These are phyloP conservation scores for Asterella californica DNA, from an alignment of 225 moss, liverwort and hornwort species.

Conservation along the genomic window DNA sequence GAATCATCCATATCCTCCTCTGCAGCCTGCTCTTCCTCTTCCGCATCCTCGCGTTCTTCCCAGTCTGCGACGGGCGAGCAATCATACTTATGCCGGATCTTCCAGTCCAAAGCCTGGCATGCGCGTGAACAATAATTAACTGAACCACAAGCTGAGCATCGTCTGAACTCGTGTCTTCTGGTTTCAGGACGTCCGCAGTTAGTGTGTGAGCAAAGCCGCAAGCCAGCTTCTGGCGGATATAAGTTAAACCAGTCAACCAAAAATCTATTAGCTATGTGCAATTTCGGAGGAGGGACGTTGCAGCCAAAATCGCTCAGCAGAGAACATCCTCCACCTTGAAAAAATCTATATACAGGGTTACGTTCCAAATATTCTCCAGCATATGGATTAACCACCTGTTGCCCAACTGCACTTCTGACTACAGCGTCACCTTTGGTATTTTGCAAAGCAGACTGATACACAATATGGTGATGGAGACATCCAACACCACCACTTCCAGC, in stretches of 20 bases:
- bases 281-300: conserved; percentile 23
- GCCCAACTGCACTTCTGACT: not conserved
- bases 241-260: conserved; percentile 30
- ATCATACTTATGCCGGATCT: conserved; percentile 26
- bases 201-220: conserved; percentile 28
- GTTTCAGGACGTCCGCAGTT: conserved; percentile 48
- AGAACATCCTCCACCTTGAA: conserved; percentile 26
- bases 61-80: conserved; percentile 22
- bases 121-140: conserved; percentile 29
- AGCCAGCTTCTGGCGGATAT: conserved; percentile 16
- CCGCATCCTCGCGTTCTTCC: conserved; percentile 25
- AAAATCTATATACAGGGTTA: conserved; percentile 17
- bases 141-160: conserved; percentile 29
- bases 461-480: conserved; percentile 9
- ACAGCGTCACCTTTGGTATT: conserved; percentile 5
- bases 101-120: conserved; percentile 30
- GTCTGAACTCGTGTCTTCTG: conserved; percentile 30
- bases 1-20: conserved; percentile 14
- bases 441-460: conserved; percentile 11
- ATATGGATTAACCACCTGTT: not conserved
- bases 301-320: conserved; percentile 30
- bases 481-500: not conserved
- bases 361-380: conserved; percentile 1
- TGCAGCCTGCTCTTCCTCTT: conserved; percentile 23
- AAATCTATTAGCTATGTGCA: conserved; percentile 30